Evolutionary conservation across 2,329 filamentous ascomycete species (phyloP), one percentile per base, ranked within the genome.

Genomic region (Pseudogymnoascus sp.): DNA sequence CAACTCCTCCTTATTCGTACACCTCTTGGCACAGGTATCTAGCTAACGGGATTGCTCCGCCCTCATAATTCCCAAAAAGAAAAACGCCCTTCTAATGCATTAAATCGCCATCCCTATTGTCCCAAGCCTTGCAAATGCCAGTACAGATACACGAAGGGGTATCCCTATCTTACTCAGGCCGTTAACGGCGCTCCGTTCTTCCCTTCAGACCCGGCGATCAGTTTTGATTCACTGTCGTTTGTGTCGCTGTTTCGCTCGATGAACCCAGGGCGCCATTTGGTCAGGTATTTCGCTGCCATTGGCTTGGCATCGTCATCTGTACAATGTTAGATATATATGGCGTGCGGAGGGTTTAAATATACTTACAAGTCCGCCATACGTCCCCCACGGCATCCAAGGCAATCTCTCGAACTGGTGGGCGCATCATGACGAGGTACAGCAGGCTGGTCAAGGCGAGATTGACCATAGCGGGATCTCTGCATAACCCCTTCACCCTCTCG

Each of bases 401-500:
- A 66, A 85, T 76, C 66, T 87, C 82, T 69, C 84, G 81, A 21
- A 84, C 82, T 2, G 87, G 87, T 53, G 87, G 87, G 62, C 84
- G 80, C 80, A 89, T 85, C 77, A 89, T 86, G 53, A 87, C 84
- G 70, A 89, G 74, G 67, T 88, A 89, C 67, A 88, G 74, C 66
- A 89, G 74, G 71, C 84, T 89, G 14, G 83, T 87, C 65, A 89
- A 74, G 8, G 85, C 84, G 53, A 89, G 76, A 65, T 81, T 82
- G 21, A 87, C 83, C 67, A 88, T 82, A 56, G 83, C 84, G 5
- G 87, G 87, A 71, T 89, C 86, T 56, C 84, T 80, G 70, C 87
- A 89, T 69, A 89, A 79, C 36, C 78, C 77, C 75, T 86, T 87
- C 37, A 97, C 86, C 60, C 89, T 84, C 56, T 87, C 81, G 1